A percentile compares a stretch with the other conserved stretches of the same genome.
These are phyloP conservation scores for Scenedesmus sp. DNA, from an alignment of 163 green algal genomes.

Conservation along the genomic window DNA sequence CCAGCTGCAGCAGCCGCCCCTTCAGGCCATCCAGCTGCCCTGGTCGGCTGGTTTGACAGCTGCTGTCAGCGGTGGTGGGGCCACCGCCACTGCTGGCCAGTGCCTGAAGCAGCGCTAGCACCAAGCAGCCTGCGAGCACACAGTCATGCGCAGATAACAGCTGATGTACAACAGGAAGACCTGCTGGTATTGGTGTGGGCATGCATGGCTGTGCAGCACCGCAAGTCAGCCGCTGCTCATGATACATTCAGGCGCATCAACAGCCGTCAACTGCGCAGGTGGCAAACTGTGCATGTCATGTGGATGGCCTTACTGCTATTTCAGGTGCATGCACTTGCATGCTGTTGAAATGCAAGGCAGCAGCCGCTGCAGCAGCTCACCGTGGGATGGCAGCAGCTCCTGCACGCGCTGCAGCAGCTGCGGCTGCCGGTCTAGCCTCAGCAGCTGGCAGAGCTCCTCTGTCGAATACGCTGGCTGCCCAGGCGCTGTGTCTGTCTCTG, in stretches of 20 bases:
- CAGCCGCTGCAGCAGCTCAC: background rate
- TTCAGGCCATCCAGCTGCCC: constrained; percentile 23
- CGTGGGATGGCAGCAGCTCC: constrained; percentile 22
- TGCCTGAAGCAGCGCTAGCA: constrained; percentile 34
- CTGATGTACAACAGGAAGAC: background rate
- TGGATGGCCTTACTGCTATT: background rate
- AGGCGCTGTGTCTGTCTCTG: constrained; percentile 23
- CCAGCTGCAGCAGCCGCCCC: constrained; percentile 26
- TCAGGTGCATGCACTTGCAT: background rate
- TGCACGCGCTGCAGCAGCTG: constrained; percentile 14
- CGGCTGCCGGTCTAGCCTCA: constrained; percentile 40
- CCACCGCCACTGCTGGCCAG: background rate
- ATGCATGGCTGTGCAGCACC: background rate
- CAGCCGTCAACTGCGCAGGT: background rate
- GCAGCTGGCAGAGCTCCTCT: constrained; percentile 20
- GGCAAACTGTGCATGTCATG: background rate
- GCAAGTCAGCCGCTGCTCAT: background rate
- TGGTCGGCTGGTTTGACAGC: constrained; percentile 21
- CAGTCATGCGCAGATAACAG: background rate
- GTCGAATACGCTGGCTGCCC: background rate
- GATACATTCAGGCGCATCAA: background rate
- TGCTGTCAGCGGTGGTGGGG: constrained; percentile 12
- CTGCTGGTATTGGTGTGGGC: no score
- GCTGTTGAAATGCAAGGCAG: background rate
- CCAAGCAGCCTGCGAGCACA: constrained; percentile 23